These are phyloP conservation scores for Elongisporangium prolatum DNA, from an alignment of 352 stramenopile species.

Conservation along the genomic window DNA sequence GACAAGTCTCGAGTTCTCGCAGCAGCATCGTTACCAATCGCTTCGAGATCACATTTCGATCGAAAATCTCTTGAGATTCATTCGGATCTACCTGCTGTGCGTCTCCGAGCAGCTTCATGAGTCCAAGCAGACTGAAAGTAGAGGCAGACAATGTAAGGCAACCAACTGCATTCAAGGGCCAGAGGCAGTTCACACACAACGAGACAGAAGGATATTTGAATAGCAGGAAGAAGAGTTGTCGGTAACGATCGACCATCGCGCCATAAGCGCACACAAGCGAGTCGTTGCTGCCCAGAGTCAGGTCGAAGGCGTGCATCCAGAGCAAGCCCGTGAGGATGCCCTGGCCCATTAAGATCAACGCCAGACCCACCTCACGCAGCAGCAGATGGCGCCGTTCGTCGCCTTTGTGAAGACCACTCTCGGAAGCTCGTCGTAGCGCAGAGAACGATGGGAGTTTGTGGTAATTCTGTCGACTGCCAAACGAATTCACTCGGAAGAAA, in stretches of 20 bases:
- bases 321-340: conserved; percentile 52
- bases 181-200: background rate
- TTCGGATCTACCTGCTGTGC: conserved; percentile 2
- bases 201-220: conserved; percentile 71
- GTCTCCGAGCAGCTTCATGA: conserved; percentile 36
- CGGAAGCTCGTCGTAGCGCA: background rate
- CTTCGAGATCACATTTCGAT: background rate
- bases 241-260: conserved; percentile 40
- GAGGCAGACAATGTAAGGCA: conserved; percentile 27
- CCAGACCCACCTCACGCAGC: conserved; percentile 29
- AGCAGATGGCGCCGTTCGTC: background rate
- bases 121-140: conserved; percentile 50
- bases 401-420: conserved; percentile 2
- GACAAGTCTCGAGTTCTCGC: background rate
- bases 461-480: background rate
- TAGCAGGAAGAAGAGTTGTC: conserved; percentile 57
- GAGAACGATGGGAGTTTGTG: background rate
- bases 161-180: background rate
- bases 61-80: background rate
- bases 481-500: conserved; percentile 39
- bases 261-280: conserved; percentile 51
- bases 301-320: conserved; percentile 62
- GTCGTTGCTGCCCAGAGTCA: conserved; percentile 18
- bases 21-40: conserved; percentile 14
- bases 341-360: conserved; percentile 39